A percentile compares a stretch with the other conserved stretches of the same genome.
Evolutionary conservation across 1,284 basidiomycete genomes (phyloP).

Genomic region (Leccinum solheimii): DNA sequence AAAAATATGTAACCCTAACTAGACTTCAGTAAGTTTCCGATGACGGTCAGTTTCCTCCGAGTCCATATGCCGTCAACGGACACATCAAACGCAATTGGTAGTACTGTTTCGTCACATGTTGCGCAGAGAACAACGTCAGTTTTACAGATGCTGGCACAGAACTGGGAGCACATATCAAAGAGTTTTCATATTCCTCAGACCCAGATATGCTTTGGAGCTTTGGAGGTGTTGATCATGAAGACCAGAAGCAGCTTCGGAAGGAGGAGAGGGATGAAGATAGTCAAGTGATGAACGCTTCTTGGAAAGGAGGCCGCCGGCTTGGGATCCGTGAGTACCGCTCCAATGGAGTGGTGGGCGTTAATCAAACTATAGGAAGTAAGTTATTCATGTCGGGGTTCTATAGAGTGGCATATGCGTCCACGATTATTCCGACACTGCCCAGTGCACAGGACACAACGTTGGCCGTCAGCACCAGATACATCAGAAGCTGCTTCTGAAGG

Average conservation of each 20-base stretch:
- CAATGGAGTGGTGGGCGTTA: background rate
- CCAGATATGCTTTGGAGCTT: background rate
- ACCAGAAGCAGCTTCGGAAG: conserved; percentile 30
- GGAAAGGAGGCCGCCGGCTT: conserved; percentile 54
- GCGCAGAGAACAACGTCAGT: conserved; percentile 40
- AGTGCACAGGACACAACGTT: background rate
- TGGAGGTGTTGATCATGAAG: conserved; percentile 38
- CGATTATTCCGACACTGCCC: conserved; percentile 13
- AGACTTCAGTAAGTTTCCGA: background rate
- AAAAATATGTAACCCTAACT: background rate
- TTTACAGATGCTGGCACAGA: conserved; percentile 47
- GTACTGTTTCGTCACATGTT: conserved; percentile 42
- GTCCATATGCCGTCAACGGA: conserved; percentile 41
- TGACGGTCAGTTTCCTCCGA: background rate
- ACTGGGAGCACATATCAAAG: conserved; percentile 48
- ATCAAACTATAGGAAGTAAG: conserved; percentile 30
- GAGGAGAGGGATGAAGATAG: conserved; percentile 54
- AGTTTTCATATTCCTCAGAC: conserved; percentile 42
- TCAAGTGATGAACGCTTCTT: conserved; percentile 53
- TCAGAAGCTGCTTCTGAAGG: conserved; percentile 1
- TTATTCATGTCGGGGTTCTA: conserved; percentile 56
- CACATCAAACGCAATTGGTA: conserved; percentile 51
- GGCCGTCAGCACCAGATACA: conserved; percentile 30
- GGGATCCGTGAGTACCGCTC: conserved; percentile 46
- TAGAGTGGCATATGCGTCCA: conserved; percentile 59